A percentile compares a stretch with the other conserved stretches of the same genome.
phyloP scores from a whole-genome alignment of 2,329 filamentous ascomycete species.

The Ciborinia camelliae region DNA sequence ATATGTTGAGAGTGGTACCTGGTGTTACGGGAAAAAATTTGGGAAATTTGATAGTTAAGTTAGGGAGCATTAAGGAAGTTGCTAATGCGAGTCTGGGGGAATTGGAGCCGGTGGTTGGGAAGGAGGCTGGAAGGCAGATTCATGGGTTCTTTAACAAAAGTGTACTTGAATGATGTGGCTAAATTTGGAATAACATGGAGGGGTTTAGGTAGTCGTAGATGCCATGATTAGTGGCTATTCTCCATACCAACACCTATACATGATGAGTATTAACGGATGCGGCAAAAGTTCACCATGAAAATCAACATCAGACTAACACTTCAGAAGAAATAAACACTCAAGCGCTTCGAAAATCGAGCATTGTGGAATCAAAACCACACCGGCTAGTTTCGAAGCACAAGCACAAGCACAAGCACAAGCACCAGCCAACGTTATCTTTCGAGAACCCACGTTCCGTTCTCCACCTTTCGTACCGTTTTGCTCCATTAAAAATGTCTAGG shows the following conservation, averaged over 20 bases:
- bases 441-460: background rate
- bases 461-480: background rate
- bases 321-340: no score
- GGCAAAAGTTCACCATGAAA: no score
- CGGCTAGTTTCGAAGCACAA: background rate
- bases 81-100: conserved; percentile 80
- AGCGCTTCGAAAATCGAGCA: background rate
- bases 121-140: conserved; percentile 72
- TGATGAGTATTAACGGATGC: background rate
- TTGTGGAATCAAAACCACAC: background rate
- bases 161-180: conserved; percentile 29
- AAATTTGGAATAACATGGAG: background rate
- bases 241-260: background rate
- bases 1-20: conserved; percentile 83
- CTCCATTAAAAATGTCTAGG: background rate
- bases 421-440: background rate
- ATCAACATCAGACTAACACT: no score
- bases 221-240: no score
- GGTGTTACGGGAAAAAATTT: conserved; percentile 80
- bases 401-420: background rate
- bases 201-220: background rate
- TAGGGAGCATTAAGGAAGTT: conserved; percentile 74
- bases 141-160: conserved; percentile 70
- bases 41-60: conserved; percentile 65
- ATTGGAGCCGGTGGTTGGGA: conserved; percentile 71